Evolutionary conservation across 2,329 filamentous ascomycete species (phyloP).

Genomic region (Penicillium sp.): DNA sequence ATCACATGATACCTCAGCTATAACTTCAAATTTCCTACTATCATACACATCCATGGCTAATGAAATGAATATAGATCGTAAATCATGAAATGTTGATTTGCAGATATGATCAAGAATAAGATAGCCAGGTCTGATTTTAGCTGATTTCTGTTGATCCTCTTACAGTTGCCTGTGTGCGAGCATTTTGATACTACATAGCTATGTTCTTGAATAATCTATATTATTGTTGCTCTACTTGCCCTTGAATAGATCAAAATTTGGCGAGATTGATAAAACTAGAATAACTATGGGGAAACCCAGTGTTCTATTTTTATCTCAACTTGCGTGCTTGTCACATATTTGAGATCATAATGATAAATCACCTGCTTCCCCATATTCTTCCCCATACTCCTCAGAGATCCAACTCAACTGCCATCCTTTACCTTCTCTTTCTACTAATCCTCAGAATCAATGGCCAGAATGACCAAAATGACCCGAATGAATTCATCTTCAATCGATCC

Average conservation of each 20-base stretch:
- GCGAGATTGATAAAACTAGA: neutral
- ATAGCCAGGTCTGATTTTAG: neutral
- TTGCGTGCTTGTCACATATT: neutral
- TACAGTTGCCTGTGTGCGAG: neutral
- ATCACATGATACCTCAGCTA: conserved; percentile 3
- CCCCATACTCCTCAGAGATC: neutral
- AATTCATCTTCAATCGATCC: neutral
- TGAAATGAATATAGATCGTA: neutral
- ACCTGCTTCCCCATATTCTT: neutral
- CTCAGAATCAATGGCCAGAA: neutral
- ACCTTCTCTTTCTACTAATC: neutral
- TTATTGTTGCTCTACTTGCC: neutral
- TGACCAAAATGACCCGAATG: neutral
- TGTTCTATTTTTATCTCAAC: conserved; percentile 2
- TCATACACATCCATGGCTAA: neutral
- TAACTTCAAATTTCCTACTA: neutral
- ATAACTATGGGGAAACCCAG: neutral
- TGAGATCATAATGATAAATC: neutral
- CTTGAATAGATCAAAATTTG: neutral
- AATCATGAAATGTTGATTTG: neutral
- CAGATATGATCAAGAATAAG: neutral
- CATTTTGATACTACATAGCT: neutral
- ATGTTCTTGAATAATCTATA: too few relatives aligned
- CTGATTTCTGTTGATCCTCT: neutral
- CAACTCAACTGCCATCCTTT: neutral